Conservation (phyloP, 2,329 filamentous ascomycete species). For the Ophiostoma fasciatum region DNA sequence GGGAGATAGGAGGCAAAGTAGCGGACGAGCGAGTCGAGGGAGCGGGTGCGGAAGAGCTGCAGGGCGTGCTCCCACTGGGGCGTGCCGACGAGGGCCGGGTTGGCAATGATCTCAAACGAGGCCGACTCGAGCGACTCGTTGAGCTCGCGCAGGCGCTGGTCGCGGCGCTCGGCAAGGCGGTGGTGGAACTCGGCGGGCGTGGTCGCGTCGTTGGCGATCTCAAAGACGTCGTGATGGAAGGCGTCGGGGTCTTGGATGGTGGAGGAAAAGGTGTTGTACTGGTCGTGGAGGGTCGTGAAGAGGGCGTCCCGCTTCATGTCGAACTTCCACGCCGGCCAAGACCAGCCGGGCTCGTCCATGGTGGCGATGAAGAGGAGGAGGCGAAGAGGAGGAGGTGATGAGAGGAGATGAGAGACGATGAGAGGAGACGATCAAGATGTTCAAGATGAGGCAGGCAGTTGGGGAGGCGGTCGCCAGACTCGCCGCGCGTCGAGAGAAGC, state of each 20-base stretch:
- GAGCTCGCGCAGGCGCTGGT: conserved; percentile 38
- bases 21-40: conserved; percentile 43
- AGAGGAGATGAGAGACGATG: not conserved
- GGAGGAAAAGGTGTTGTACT: conserved; percentile 43
- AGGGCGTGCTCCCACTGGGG: conserved; percentile 43
- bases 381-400: too few species aligned
- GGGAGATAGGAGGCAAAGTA: conserved; percentile 46
- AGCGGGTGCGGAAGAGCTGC: conserved; percentile 43
- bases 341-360: conserved; percentile 39
- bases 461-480: too few species aligned
- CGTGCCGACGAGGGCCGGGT: conserved; percentile 41
- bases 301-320: conserved; percentile 45
- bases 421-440: not conserved
- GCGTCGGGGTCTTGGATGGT: conserved; percentile 44
- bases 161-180: conserved; percentile 37
- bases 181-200: conserved; percentile 39
- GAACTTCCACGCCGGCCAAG: conserved; percentile 49
- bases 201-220: conserved; percentile 36
- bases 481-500: too few species aligned
- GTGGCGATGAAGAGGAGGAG: too few species aligned
- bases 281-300: conserved; percentile 40
- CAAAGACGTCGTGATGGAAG: conserved; percentile 46
- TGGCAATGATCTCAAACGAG: conserved; percentile 45
- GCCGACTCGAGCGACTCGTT: conserved; percentile 41
- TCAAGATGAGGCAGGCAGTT: too few species aligned